phyloP scores from a whole-genome alignment of 2,329 filamentous ascomycete species.

The Didymella arachidicola region DNA sequence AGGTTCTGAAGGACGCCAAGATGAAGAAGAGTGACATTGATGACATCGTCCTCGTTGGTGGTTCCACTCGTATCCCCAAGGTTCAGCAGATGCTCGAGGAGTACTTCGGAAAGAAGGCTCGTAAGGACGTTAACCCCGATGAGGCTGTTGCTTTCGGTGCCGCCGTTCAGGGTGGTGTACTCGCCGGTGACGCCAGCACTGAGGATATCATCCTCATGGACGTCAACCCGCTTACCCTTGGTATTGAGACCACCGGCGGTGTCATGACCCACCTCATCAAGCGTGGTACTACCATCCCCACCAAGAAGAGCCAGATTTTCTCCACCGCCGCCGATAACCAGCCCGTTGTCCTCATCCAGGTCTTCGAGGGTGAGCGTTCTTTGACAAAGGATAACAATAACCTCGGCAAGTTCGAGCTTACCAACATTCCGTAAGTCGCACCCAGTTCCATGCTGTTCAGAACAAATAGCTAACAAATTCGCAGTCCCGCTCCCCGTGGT shows the following conservation, averaged over 20 bases:
- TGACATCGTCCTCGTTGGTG: constrained; percentile 97
- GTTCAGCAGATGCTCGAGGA: constrained; percentile 94
- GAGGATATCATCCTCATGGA: constrained; percentile 91
- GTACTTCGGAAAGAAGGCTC: constrained; percentile 97
- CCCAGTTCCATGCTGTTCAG: neutral
- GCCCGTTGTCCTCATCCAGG: constrained; percentile 92
- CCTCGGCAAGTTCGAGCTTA: constrained; percentile 98
- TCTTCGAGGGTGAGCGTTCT: constrained; percentile 91
- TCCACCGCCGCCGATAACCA: constrained; percentile 97
- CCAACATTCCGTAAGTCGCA: constrained; percentile 74
- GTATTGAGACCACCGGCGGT: constrained; percentile 96
- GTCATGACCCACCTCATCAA: constrained; percentile 98
- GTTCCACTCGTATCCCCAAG: constrained; percentile 99
- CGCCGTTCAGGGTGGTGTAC: constrained; percentile 94
- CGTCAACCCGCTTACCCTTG: constrained; percentile 93
- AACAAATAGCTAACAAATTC: constrained; percentile 25
- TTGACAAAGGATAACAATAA: constrained; percentile 96
- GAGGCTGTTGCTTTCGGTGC: constrained; percentile 98
- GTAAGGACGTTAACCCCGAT: constrained; percentile 99
- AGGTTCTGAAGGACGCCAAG: constrained; percentile 98
- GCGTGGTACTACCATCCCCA: constrained; percentile 93
- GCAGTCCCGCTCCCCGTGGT: constrained; percentile 81
- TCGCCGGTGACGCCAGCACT: constrained; percentile 85
- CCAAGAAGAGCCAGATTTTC: constrained; percentile 97
- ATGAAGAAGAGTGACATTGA: constrained; percentile 94